Conservation (phyloP, 208 protist species). For the Trypanosomatidae sp. region DNA sequence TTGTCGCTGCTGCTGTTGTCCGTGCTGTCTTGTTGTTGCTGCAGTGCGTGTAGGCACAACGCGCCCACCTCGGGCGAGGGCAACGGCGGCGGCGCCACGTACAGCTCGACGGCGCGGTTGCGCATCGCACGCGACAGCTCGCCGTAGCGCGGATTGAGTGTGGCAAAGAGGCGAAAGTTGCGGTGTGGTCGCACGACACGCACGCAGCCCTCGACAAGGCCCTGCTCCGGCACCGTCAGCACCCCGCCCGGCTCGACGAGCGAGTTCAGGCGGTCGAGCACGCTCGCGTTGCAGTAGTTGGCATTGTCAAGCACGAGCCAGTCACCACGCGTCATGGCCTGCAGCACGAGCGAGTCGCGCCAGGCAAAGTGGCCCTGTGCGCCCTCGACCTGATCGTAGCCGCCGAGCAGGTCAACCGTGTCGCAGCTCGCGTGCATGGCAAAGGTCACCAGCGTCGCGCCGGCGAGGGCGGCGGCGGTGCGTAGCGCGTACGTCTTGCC, state of each 20-base stretch:
- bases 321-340: slow-evolving; percentile 90
- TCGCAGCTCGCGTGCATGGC: slow-evolving; percentile 97
- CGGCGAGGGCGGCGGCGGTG: slow-evolving; percentile 86
- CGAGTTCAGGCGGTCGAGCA: slow-evolving; percentile 99
- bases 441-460: slow-evolving; percentile 91
- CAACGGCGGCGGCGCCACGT: slow-evolving; percentile 62
- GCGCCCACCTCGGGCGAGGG: slow-evolving; percentile 28
- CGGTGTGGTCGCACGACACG: slow-evolving; percentile 92
- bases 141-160: slow-evolving; percentile 95
- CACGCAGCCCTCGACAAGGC: slow-evolving; percentile 88
- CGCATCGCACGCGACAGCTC: slow-evolving; percentile 99
- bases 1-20: background rate
- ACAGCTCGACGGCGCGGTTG: slow-evolving; percentile 98
- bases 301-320: slow-evolving; percentile 99
- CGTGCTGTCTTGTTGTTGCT: no score
- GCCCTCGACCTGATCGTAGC: slow-evolving; percentile 98
- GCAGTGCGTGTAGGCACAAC: no score
- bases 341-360: slow-evolving; percentile 97
- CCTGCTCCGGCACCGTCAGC: slow-evolving; percentile 93
- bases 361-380: slow-evolving; percentile 97
- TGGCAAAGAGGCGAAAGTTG: slow-evolving; percentile 98
- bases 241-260: slow-evolving; percentile 96
- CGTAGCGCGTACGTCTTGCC: slow-evolving; percentile 96
- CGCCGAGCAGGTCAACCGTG: slow-evolving; percentile 98
- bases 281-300: slow-evolving; percentile 98